A percentile compares a stretch with the other conserved stretches of the same genome.
Evolutionary conservation across 1,284 basidiomycete species (phyloP).

Genomic region (Tremellales sp.): DNA sequence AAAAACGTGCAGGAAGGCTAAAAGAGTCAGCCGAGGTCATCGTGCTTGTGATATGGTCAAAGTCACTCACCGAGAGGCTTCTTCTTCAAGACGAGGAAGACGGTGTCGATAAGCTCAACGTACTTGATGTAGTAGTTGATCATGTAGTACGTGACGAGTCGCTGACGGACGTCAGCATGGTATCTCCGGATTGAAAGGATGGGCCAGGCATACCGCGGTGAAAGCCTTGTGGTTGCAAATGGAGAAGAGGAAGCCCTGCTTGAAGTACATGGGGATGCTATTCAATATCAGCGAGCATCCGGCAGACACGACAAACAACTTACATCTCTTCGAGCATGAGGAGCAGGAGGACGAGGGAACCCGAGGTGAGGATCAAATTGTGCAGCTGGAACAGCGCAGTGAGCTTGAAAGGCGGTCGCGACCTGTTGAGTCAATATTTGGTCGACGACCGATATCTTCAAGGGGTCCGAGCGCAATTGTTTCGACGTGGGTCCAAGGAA

Average conservation of each 20-base stretch:
- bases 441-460: no score
- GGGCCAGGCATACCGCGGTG: conserved; percentile 78
- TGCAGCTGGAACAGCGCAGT: conserved; percentile 86
- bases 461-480: no score
- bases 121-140: conserved; percentile 98
- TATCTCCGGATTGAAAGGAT: not conserved
- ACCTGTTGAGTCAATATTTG: conserved; percentile 32
- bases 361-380: conserved; percentile 80
- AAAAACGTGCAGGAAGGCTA: conserved; percentile 96
- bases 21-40: not conserved
- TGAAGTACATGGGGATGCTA: conserved; percentile 64
- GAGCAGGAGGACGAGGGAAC: conserved; percentile 72
- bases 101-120: conserved; percentile 87
- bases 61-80: conserved; percentile 75
- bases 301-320: conserved; percentile 10
- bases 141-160: conserved; percentile 90
- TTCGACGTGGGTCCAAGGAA: no score
- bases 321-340: conserved; percentile 86
- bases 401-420: conserved; percentile 68
- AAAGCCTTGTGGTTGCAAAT: conserved; percentile 76
- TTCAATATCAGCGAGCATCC: conserved; percentile 1
- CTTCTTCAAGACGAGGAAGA: conserved; percentile 98
- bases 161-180: conserved; percentile 49
- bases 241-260: conserved; percentile 66
- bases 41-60: not conserved